Evolutionary conservation across 306 rosid genomes (phyloP), one percentile per base, ranked within the genome.

Genomic region (Neltuma alba): DNA sequence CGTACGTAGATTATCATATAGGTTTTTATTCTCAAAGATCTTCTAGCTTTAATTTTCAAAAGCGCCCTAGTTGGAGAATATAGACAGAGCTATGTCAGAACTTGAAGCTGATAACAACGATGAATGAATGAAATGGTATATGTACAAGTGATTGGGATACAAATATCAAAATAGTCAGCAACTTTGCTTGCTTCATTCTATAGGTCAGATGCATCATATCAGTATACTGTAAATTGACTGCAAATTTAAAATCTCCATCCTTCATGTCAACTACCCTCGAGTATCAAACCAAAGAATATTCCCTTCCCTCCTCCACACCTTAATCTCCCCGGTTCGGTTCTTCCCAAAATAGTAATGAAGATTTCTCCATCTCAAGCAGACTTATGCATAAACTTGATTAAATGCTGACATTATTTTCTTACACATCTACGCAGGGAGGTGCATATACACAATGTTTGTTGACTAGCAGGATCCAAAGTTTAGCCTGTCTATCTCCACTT

Each of bases 131-230:
- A 6, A 76, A 47, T 6, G 41, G 61, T 14, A 37, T 20, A 20
- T 20, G 58, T 20, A 20, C 58, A 13, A 50, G 58, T 50, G 33
- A 57, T 23, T 31, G 54, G 30, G 8, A 41, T 36, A 68, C 36
- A 68, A 40, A 68, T 68, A n/a, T 68, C 52, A 68, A 68, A 40
- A 40, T 68, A 52, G n/a, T 2, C 54, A 40, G 28, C 55, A 45
- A 3, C 27, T 44, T 12, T 25, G n/a, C n/a, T 27, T 42, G 45
- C 70, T 23, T 36, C 70, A 33, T 64, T 16, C 27, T 4, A 48
- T 47, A 47, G 76, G 62, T 47, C 11, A 28, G 20, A 69, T 13
- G 14, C 1, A 27, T 27, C 23, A 52, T 20, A 52, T 52, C 1
- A 52, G n/a, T 20, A 52, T 52, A 1, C n/a, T n/a, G n/a, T n/a